phyloP scores from a whole-genome alignment of 148 eudicot genomes.

The Nyssa sinensis region DNA sequence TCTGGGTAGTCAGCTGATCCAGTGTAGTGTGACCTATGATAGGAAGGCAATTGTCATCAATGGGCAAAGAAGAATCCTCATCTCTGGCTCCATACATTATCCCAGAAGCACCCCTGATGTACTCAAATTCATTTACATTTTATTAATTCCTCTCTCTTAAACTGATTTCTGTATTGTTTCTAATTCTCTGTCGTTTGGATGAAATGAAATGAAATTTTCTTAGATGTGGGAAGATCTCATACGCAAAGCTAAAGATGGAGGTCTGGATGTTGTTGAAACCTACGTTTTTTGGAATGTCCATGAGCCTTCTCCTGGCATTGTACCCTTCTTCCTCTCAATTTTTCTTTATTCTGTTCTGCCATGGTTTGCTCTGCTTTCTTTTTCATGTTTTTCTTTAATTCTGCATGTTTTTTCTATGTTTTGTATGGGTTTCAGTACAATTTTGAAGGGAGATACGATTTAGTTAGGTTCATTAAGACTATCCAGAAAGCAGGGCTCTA shows the following conservation, averaged over 20 bases:
- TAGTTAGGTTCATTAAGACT: slow-evolving; percentile 76
- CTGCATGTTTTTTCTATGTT: slow-evolving; percentile 1
- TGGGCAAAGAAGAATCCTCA: slow-evolving; percentile 67
- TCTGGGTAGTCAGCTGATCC: slow-evolving; percentile 34
- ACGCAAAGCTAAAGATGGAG: slow-evolving; percentile 81
- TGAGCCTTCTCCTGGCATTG: slow-evolving; percentile 88
- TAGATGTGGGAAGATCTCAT: slow-evolving; percentile 98
- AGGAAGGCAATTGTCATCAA: slow-evolving; percentile 62
- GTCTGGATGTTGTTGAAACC: slow-evolving; percentile 78
- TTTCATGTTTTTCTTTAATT: slow-evolving; percentile 2
- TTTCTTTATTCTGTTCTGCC: neutral
- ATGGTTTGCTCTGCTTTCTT: slow-evolving; percentile 1
- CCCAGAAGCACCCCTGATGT: slow-evolving; percentile 96
- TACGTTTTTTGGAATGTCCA: slow-evolving; percentile 92
- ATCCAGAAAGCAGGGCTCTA: slow-evolving; percentile 83
- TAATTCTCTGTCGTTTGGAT: slow-evolving; percentile 10
- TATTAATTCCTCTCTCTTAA: neutral
- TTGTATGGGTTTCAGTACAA: slow-evolving; percentile 47
- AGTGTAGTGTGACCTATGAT: slow-evolving; percentile 63
- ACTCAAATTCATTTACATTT: slow-evolving; percentile 7
- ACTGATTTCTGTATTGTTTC: neutral
- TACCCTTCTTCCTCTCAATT: slow-evolving; percentile 18
- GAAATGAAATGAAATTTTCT: neutral
- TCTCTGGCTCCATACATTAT: slow-evolving; percentile 90
- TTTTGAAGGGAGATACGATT: slow-evolving; percentile 85